Base-by-base conservation (phyloP, 2,329 filamentous ascomycete species). In the Aspergillus aculeatinus region DNA sequence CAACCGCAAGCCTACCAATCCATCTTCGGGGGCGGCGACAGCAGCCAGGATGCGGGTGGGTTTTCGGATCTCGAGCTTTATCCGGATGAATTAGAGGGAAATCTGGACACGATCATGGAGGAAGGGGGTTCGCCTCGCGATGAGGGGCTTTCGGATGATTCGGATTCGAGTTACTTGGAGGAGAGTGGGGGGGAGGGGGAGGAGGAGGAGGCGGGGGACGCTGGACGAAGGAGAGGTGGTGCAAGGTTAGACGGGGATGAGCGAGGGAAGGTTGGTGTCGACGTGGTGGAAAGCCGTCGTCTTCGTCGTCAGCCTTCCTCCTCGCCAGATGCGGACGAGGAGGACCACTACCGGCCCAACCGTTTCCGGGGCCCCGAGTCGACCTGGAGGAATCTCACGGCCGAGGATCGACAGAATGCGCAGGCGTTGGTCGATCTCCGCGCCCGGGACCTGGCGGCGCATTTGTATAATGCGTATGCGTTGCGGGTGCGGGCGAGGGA, bases 331-430 rank as follows among this genome's bases (percentile, higher is more conserved):
- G 14, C 39, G 3, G 39, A 44, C 39, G 39, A 19, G 6, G 33
- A 16, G 14, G 12, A 16, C 58, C 19, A 54, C 33, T 65, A 69
- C 51, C 84, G 89, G 2, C 87, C 87, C 10, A 95, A 95, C 71
- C 87, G 86, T 61, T 96, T 89, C 82, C 79, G 74, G n/a, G 91
- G 92, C 1, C 76, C 83, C 1, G 75, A 83, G 16, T 83, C 83
- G 35, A 88, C 87, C 65, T 96, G 92, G 91, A 82, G 85, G 63
- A 91, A 94, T 75, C 95, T 96, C 89, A 96, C 90, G 16, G 87
- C 89, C 63, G 89, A 95, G 74, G 95, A 98, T 75, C 85, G 93
- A 59, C 81, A 82, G 7, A 81, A 90, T 2, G 83, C 84, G 60
- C 78, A 82, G 5, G 87, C 88, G 7, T 79, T 96, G 58, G 83